Conservation (phyloP, 1,284 basidiomycete genomes). For the Cystobasidium slooffiae region DNA sequence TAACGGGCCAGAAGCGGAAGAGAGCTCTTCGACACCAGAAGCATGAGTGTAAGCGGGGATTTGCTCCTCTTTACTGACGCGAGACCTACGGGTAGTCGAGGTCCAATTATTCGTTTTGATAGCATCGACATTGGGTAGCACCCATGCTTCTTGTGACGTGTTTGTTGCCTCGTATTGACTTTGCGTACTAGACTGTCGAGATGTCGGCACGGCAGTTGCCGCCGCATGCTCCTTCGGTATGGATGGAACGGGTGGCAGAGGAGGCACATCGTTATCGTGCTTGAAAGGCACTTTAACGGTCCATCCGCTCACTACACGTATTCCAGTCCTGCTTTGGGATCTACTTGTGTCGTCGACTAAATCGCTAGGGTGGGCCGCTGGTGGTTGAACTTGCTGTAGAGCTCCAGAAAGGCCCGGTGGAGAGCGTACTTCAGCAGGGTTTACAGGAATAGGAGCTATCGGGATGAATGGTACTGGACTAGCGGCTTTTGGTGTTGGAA, state of each 20-base stretch:
- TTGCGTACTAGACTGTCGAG: too few relatives aligned
- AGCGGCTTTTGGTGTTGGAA: constrained; percentile 3
- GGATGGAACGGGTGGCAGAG: constrained; percentile 8
- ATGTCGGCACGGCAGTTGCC: neutral
- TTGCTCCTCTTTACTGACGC: constrained; percentile 13
- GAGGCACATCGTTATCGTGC: neutral
- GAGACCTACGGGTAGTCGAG: constrained; percentile 30
- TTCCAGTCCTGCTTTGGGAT: neutral
- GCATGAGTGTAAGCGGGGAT: constrained; percentile 14
- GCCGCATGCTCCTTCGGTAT: neutral
- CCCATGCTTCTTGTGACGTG: constrained; percentile 10
- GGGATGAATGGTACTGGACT: neutral
- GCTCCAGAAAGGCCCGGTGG: neutral
- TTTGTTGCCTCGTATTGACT: too few relatives aligned
- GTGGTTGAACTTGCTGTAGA: neutral
- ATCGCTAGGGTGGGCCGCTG: neutral
- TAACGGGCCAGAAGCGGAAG: neutral
- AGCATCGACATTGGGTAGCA: constrained; percentile 13
- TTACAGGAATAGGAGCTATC: neutral
- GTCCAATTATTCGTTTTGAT: constrained; percentile 26
- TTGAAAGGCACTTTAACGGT: constrained; percentile 1
- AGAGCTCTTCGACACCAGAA: neutral
- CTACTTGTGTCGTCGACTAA: neutral
- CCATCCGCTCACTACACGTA: constrained; percentile 12
- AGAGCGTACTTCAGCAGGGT: too few relatives aligned